Percentiles rank a stretch among this genome's conserved stretches.
Evolutionary conservation across 192 early-diverging fungal species (phyloP).

Genomic region (Linnemannia exigua): DNA sequence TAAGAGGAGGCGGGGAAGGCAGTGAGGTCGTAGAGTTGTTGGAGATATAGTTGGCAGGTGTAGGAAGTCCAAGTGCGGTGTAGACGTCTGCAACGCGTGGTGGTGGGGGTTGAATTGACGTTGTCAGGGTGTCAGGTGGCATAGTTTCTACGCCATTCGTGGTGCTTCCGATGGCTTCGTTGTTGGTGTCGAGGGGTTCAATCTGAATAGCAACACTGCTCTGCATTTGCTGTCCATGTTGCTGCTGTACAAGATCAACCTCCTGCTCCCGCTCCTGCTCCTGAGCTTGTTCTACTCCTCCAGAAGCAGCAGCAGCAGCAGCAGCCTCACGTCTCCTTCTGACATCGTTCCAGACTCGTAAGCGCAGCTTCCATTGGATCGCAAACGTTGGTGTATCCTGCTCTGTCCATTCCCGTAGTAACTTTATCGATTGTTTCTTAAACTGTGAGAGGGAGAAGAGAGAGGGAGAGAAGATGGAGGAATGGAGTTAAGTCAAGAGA

Average conservation of each 20-base stretch:
- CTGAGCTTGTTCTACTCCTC: neutral
- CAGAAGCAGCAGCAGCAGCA: neutral
- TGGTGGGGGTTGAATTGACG: neutral
- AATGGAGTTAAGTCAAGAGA: neutral
- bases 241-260: neutral
- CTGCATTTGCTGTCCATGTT: neutral
- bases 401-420: conserved; percentile 41
- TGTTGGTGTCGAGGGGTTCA: neutral
- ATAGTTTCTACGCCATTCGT: neutral
- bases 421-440: conserved; percentile 41
- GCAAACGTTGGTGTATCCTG: conserved; percentile 39
- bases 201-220: neutral
- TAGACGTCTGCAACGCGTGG: conserved; percentile 39
- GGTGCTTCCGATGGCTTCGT: neutral
- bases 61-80: conserved; percentile 11
- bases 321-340: neutral
- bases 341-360: conserved; percentile 24
- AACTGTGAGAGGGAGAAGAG: conserved; percentile 11
- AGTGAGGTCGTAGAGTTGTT: neutral
- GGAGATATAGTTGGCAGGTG: neutral
- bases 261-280: conserved; percentile 21
- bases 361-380: conserved; percentile 50
- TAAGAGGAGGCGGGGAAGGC: neutral
- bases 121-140: neutral
- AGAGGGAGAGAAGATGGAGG: neutral